Evolutionary conservation across 2,329 filamentous ascomycete genomes (phyloP).

Genomic region (Daldinia sp.): DNA sequence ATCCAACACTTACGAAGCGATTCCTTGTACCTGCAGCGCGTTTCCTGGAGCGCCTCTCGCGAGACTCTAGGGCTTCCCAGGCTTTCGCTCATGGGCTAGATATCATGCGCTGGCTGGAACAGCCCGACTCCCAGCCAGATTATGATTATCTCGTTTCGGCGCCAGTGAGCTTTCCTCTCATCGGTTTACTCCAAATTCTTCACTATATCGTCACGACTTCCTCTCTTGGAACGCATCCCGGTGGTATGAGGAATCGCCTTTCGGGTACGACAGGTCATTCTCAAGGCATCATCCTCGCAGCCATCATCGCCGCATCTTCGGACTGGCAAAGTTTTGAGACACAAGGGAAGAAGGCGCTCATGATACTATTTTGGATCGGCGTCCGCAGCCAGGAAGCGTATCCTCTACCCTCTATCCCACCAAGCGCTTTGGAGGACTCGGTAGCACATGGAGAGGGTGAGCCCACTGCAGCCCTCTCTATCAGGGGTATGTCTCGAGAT

Average conservation of each 20-base stretch:
- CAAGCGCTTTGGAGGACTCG: conserved; percentile 36
- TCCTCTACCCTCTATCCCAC: conserved; percentile 37
- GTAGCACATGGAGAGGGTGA: conserved; percentile 46
- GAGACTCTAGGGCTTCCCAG: conserved; percentile 39
- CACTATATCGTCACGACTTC: conserved; percentile 51
- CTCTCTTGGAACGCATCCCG: conserved; percentile 48
- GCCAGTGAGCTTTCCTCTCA: conserved; percentile 56
- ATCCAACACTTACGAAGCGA: conserved; percentile 35
- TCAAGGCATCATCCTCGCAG: conserved; percentile 55
- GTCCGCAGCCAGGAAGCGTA: conserved; percentile 48
- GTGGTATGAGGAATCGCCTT: conserved; percentile 47
- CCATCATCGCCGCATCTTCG: conserved; percentile 50
- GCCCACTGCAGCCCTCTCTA: conserved; percentile 50
- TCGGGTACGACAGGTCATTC: conserved; percentile 53
- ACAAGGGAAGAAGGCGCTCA: conserved; percentile 46
- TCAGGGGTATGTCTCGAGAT: conserved; percentile 43
- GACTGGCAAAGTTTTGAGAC: conserved; percentile 53
- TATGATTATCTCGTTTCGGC: conserved; percentile 52
- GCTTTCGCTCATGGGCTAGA: conserved; percentile 49
- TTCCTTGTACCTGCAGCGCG: conserved; percentile 37
- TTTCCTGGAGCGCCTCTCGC: conserved; percentile 39
- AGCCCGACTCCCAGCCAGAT: conserved; percentile 48
- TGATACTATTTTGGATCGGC: conserved; percentile 54
- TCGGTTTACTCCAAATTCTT: conserved; percentile 53
- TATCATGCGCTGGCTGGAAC: conserved; percentile 47